Evolutionary conservation across 441 rosid genomes (phyloP).

Genomic region (Populus hybrid): DNA sequence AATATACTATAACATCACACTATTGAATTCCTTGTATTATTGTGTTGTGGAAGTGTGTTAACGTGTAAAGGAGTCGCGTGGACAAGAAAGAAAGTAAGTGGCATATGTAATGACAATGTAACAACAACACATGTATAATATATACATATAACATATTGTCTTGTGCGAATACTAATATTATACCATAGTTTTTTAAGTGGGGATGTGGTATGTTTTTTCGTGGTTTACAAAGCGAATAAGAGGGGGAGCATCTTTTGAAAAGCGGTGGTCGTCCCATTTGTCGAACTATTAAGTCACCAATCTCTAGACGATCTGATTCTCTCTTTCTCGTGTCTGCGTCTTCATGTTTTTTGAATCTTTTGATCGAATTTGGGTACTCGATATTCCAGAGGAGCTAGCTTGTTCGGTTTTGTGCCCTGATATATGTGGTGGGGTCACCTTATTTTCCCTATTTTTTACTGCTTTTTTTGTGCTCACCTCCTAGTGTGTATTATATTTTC

Average conservation of each 20-base stretch:
- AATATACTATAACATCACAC: too few relatives aligned
- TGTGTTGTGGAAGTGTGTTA: too few relatives aligned
- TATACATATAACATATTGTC: conserved; percentile 14
- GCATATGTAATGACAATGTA: conserved; percentile 31
- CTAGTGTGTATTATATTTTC: conserved; percentile 5
- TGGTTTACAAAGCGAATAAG: conserved; percentile 37
- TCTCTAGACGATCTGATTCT: conserved; percentile 89
- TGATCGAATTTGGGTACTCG: conserved; percentile 35
- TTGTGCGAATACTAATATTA: conserved; percentile 33
- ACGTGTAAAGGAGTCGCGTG: too few relatives aligned
- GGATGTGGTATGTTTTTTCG: conserved; percentile 20
- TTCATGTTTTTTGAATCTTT: conserved; percentile 41
- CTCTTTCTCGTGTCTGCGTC: conserved; percentile 16
- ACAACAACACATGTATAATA: not conserved
- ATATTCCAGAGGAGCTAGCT: conserved; percentile 29
- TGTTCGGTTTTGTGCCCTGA: conserved; percentile 26
- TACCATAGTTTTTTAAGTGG: conserved; percentile 14
- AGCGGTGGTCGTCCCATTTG: conserved; percentile 89
- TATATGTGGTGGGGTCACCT: conserved; percentile 29
- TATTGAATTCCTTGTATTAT: too few relatives aligned
- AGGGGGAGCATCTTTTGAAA: conserved; percentile 86
- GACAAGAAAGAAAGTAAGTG: not conserved
- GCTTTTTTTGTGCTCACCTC: conserved; percentile 9
- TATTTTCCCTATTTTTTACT: conserved; percentile 20
- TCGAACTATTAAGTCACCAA: conserved; percentile 62